Evolutionary conservation across 169 alveolate genomes (phyloP).

Genomic region (Neospora caninum): DNA sequence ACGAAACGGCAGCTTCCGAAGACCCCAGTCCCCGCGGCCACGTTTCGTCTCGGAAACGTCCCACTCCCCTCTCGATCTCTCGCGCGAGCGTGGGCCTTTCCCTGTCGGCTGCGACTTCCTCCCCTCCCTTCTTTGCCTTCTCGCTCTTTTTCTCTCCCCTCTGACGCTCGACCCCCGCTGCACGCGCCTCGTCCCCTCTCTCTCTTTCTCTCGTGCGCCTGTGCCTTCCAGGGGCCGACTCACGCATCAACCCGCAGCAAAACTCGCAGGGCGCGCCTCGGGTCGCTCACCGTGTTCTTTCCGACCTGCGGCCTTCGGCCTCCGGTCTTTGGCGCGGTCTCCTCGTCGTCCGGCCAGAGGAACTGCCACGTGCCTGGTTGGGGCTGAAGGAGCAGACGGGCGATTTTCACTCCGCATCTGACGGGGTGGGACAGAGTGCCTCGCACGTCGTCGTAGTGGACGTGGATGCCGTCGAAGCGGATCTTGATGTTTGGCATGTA

Average conservation of each 20-base stretch:
- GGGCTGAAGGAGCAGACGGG: constrained; percentile 18
- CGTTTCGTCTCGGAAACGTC: too few species aligned
- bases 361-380: neutral
- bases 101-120: neutral
- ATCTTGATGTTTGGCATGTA: constrained; percentile 20
- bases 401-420: neutral
- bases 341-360: neutral
- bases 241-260: too few species aligned
- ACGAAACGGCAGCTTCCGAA: too few species aligned
- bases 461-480: neutral
- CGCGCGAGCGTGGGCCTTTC: neutral
- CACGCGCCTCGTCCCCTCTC: too few species aligned
- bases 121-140: neutral
- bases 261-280: too few species aligned
- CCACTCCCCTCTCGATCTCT: neutral
- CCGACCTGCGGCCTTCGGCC: neutral
- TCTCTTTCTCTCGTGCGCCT: too few species aligned
- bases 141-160: neutral
- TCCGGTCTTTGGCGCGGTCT: neutral
- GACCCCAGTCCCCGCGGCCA: too few species aligned
- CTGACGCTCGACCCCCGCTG: neutral
- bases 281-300: too few species aligned
- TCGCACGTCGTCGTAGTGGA: neutral
- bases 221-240: too few species aligned
- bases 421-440: neutral